Base-by-base conservation (phyloP, 1,139 yeast genomes). In the Scheffersomyces cryptocercus region DNA sequence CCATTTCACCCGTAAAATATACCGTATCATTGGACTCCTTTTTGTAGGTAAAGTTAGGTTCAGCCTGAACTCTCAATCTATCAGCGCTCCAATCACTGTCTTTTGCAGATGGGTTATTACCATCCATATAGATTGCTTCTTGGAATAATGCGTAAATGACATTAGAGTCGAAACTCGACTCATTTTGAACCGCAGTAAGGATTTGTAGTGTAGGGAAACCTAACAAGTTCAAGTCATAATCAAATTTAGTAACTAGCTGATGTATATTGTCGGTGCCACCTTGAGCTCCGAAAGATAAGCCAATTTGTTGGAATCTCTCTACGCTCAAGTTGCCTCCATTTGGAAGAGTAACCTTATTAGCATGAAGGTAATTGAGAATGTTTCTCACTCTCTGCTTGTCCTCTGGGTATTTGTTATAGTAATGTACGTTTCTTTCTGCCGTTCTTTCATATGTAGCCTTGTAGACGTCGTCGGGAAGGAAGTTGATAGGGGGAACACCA, bases 1-100 rank as follows among this genome's bases (percentile, higher is more conserved):
- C 81, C 81, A 80, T 79, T 52, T 81, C 85, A 6, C 84, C 82
- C 1, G 83, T 78, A 56, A 81, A 80, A 47, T 58, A 74, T n/a
- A 75, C 62, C 3, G 70, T 64, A 1, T 46, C 56, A 3, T 45
- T 45, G 3, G 51, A 40, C 4, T 46, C 47, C 16, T 41, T 43
- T 6, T 49, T 44, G 42, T 50, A 62, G 1, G 64, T 65, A 50
- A 62, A 72, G 11, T 51, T 43, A 47, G 70, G 61, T 5, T 58
- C 67, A 2, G 61, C 54, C 2, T 44, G 40, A 29, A 59, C 54
- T 39, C 79, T 62, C 31, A 68, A 52, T 40, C 78, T 60, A 28
- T 75, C 73, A 2, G 83, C 83, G 14, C 78, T 61, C 85, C 85
- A 80, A 10, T 35, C 36, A 15, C 32, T 20, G 20, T 29, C 16